Evolutionary conservation across 2,329 filamentous ascomycete species (phyloP).

Genomic region (Thelonectria rubi): DNA sequence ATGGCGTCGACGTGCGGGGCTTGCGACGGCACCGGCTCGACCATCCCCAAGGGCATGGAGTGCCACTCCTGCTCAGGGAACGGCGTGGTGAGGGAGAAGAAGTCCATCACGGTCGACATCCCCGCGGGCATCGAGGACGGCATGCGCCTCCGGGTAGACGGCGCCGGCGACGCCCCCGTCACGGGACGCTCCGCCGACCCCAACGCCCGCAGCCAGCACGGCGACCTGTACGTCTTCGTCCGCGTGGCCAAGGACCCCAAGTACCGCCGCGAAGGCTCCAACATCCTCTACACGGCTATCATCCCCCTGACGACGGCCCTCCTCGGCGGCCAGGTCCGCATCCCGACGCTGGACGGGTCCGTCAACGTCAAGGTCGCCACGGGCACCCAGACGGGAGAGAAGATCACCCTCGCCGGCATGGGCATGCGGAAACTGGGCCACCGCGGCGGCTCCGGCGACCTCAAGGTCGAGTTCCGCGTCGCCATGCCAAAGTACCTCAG

Average conservation of each 20-base stretch:
- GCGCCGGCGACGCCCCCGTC: constrained; percentile 86
- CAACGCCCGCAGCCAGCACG: constrained; percentile 72
- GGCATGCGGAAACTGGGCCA: constrained; percentile 90
- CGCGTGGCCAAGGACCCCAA: constrained; percentile 88
- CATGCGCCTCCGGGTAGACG: constrained; percentile 86
- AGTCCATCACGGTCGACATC: constrained; percentile 88
- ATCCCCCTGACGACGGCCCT: constrained; percentile 93
- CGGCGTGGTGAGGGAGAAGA: constrained; percentile 83
- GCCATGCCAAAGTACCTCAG: constrained; percentile 94
- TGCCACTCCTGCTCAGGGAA: constrained; percentile 83
- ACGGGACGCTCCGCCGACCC: constrained; percentile 75
- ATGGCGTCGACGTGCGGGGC: constrained; percentile 88
- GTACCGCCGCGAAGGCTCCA: constrained; percentile 86
- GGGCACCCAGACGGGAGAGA: constrained; percentile 91
- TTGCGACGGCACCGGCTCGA: constrained; percentile 81
- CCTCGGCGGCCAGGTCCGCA: constrained; percentile 86
- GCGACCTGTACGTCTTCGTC: constrained; percentile 92
- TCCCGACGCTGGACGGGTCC: constrained; percentile 90
- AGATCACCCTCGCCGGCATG: constrained; percentile 86
- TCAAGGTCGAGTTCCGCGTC: constrained; percentile 94
- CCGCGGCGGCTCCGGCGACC: constrained; percentile 76
- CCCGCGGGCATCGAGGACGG: constrained; percentile 96
- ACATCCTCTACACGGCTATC: constrained; percentile 90
- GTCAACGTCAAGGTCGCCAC: constrained; percentile 92
- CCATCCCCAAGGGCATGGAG: constrained; percentile 80